Percentiles rank a stretch among this genome's conserved stretches.
These are phyloP conservation scores for Fusarium ramigenum DNA, from an alignment of 2,329 filamentous ascomycete species.

Conservation along the genomic window DNA sequence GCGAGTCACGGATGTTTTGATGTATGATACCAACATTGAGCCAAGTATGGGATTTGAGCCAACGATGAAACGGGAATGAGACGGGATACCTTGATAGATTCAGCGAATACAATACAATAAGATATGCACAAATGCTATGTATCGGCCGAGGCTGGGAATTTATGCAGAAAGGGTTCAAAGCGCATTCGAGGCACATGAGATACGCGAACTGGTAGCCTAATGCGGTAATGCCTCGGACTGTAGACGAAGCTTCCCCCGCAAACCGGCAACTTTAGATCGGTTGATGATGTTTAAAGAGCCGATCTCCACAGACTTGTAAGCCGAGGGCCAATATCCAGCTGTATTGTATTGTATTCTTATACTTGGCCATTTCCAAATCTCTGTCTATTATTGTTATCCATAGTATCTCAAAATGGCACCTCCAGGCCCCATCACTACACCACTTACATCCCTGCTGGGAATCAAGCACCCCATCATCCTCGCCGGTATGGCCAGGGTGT, in stretches of 20 bases:
- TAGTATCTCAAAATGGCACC: conserved; percentile 50
- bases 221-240: conserved; percentile 48
- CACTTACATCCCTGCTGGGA: conserved; percentile 79
- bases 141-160: neutral
- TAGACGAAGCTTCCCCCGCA: conserved; percentile 44
- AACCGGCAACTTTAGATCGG: conserved; percentile 25
- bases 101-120: neutral
- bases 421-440: conserved; percentile 72
- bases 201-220: conserved; percentile 44
- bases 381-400: neutral
- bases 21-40: conserved; percentile 42
- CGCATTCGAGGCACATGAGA: conserved; percentile 9
- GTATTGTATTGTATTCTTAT: neutral
- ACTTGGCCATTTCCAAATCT: neutral
- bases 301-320: neutral
- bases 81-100: conserved; percentile 2
- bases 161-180: neutral
- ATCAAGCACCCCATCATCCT: conserved; percentile 92
- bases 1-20: conserved; percentile 24
- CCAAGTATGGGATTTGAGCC: conserved; percentile 18
- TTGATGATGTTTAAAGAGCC: conserved; percentile 16
- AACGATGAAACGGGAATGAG: conserved; percentile 6
- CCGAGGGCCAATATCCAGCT: neutral
- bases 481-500: conserved; percentile 92
- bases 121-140: neutral